Base-by-base conservation (phyloP, 2,329 filamentous ascomycete genomes). In the Tolypocladium guangdongense region DNA sequence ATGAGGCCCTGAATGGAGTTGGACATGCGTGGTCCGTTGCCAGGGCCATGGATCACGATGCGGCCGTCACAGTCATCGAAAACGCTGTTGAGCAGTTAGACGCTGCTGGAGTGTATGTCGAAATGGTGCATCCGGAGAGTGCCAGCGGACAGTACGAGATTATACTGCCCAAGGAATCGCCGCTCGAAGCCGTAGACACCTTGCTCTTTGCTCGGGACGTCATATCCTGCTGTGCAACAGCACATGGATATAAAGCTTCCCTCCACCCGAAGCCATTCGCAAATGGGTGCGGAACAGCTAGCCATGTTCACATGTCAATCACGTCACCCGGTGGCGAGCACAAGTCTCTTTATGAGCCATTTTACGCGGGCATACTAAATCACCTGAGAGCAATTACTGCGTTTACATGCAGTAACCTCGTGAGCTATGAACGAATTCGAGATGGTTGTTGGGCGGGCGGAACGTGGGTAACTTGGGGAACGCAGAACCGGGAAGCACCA, bases 361-460 rank as follows among this genome's bases (percentile, higher is more conserved):
- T 93, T 67, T 88, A 91, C 52, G 85, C 83, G 0, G 87, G 86
- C 0, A 73, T 95, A 0, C 71, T 93, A 7, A 67, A 73, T 12
- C 83, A 89, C 61, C 73, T 91, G 1, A 76, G 77, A 0, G 78
- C 82, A 2, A 71, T 93, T n/a, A 70, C 78, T 12, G 86, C 88
- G 0, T 84, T 93, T 54, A 83, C 81, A 0, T 80, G 88, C 60
- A 78, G 83, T 37, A 81, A 82, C 58, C 74, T 79, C 1, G 74
- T 75, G 0, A 88, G 84, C 65, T 93, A 93, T 66, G 78, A 80
- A 37, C 79, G 88, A 5, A 75, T 88, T 12, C 68, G 71, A 1
- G 83, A 90, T 52, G 79, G 87, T n/a, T 74, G 73, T 55, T 93
- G 88, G 88, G 80, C 87, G 0, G 87, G 87, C n/a, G 87, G 87